phyloP scores from a whole-genome alignment of 768 basidiomycete species.

The Coprinopsis cinerea region DNA sequence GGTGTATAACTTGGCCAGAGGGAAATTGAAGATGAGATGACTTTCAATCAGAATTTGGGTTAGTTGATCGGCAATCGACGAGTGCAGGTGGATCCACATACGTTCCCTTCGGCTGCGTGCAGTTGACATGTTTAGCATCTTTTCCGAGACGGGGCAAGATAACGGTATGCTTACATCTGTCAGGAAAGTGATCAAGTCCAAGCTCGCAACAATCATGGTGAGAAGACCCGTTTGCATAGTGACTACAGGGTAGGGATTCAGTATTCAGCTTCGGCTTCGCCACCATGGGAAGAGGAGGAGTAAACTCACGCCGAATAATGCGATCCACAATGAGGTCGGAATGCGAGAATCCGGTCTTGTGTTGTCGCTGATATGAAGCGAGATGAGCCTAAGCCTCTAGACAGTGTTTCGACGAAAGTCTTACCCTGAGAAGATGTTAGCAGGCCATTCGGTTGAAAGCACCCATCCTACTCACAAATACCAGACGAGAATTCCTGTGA shows the following conservation, averaged over 20 bases:
- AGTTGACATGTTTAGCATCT: neutral
- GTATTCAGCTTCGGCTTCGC: no score
- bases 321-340: slow-evolving; percentile 20
- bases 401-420: no score
- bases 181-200: slow-evolving; percentile 18
- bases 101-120: slow-evolving; percentile 12
- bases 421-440: neutral
- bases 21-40: slow-evolving; percentile 33
- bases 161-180: slow-evolving; percentile 15
- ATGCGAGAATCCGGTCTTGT: slow-evolving; percentile 18
- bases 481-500: slow-evolving; percentile 15
- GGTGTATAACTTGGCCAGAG: slow-evolving; percentile 35
- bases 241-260: slow-evolving; percentile 9
- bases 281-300: no score
- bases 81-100: neutral
- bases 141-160: neutral
- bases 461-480: slow-evolving; percentile 11
- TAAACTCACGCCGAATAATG: slow-evolving; percentile 18
- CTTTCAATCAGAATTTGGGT: no score
- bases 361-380: slow-evolving; percentile 11
- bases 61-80: neutral
- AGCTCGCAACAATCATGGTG: slow-evolving; percentile 16
- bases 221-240: slow-evolving; percentile 20
- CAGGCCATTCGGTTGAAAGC: neutral
- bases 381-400: no score